Evolutionary conservation across 1,139 yeast genomes (phyloP).

Genomic region (Geotrichum klebahnii): DNA sequence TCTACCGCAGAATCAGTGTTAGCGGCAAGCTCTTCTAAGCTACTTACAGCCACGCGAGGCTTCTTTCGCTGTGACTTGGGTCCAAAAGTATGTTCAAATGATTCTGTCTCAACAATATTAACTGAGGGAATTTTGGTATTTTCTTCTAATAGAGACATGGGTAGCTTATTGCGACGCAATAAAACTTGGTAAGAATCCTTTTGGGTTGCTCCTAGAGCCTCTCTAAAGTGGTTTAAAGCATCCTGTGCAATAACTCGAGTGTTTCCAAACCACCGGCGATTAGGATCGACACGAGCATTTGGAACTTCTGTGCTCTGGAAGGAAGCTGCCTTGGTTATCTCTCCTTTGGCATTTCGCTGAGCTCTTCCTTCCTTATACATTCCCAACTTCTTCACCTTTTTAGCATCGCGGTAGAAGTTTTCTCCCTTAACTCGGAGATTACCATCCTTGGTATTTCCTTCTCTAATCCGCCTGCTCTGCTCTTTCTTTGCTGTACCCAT

Average conservation of each 20-base stretch:
- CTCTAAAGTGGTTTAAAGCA: slow-evolving; percentile 88
- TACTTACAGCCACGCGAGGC: slow-evolving; percentile 73
- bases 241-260: slow-evolving; percentile 97
- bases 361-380: slow-evolving; percentile 95
- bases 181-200: slow-evolving; percentile 85
- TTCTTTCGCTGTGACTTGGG: slow-evolving; percentile 93
- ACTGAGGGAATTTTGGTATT: slow-evolving; percentile 67
- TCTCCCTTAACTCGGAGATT: slow-evolving; percentile 94
- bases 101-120: slow-evolving; percentile 82
- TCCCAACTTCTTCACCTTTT: slow-evolving; percentile 79
- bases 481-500: slow-evolving; percentile 97
- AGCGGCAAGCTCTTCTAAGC: slow-evolving; percentile 76
- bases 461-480: slow-evolving; percentile 76
- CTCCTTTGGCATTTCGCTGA: slow-evolving; percentile 80
- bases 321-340: slow-evolving; percentile 78
- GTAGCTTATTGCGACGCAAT: slow-evolving; percentile 82
- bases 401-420: slow-evolving; percentile 89
- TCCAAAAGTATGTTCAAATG: slow-evolving; percentile 78
- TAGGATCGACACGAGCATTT: slow-evolving; percentile 90
- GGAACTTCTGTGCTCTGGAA: slow-evolving; percentile 87
- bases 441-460: slow-evolving; percentile 79
- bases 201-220: slow-evolving; percentile 84
- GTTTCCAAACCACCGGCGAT: slow-evolving; percentile 95
- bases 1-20: slow-evolving; percentile 56
- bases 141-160: slow-evolving; percentile 92